A percentile compares a stretch with the other conserved stretches of the same genome.
Conservation (phyloP, 2,329 filamentous ascomycete genomes). For the Didymella exigua region DNA sequence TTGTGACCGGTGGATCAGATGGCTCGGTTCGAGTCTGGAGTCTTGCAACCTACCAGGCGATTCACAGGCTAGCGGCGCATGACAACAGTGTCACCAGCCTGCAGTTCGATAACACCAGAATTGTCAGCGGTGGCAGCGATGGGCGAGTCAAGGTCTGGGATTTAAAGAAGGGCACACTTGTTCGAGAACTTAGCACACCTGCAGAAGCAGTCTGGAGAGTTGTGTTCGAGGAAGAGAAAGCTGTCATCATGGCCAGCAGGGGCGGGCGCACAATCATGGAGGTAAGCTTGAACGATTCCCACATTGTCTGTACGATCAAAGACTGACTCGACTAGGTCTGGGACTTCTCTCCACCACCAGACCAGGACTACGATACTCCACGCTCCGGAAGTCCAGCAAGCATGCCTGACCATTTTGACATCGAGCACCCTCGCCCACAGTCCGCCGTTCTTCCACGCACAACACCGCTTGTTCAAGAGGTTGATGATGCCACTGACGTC, state of each 20-base stretch:
- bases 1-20: slow-evolving; percentile 95
- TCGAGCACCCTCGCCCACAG: slow-evolving; percentile 40
- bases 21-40: slow-evolving; percentile 98
- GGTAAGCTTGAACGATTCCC: slow-evolving; percentile 60
- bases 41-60: slow-evolving; percentile 83
- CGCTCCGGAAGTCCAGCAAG: slow-evolving; percentile 52
- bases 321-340: slow-evolving; percentile 70
- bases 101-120: slow-evolving; percentile 94
- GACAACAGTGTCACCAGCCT: slow-evolving; percentile 98
- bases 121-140: slow-evolving; percentile 94
- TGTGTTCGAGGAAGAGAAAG: slow-evolving; percentile 97
- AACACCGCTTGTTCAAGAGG: slow-evolving; percentile 28
- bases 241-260: slow-evolving; percentile 90
- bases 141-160: slow-evolving; percentile 99
- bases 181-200: slow-evolving; percentile 87
- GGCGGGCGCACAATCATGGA: slow-evolving; percentile 94
- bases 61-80: slow-evolving; percentile 92
- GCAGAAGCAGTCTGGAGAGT: slow-evolving; percentile 97
- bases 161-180: slow-evolving; percentile 84
- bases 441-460: slow-evolving; percentile 38
- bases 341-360: slow-evolving; percentile 84
- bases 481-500: slow-evolving; percentile 33
- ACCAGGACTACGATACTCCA: slow-evolving; percentile 50
- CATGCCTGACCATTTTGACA: slow-evolving; percentile 48
- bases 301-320: slow-evolving; percentile 1